These are phyloP conservation scores for Plantago elongata DNA, from an alignment of 257 asterid genomes.

Conservation along the genomic window DNA sequence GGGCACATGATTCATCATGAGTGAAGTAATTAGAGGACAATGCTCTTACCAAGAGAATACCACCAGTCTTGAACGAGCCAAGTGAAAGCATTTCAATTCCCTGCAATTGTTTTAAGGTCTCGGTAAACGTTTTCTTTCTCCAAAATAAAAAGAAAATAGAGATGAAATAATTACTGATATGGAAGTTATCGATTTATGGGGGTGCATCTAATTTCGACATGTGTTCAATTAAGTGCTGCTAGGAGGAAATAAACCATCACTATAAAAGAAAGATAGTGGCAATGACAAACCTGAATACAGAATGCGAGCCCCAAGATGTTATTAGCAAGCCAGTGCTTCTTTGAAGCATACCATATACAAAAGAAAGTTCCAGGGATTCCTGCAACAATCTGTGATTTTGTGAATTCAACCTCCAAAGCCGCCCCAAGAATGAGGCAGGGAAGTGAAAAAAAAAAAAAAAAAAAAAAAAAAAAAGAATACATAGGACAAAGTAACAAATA, in stretches of 20 bases:
- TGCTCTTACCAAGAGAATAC: constrained; percentile 81
- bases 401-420: constrained; percentile 90
- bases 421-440: constrained; percentile 7
- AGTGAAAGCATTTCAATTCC: constrained; percentile 98
- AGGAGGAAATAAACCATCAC: no score
- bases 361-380: constrained; percentile 93
- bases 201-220: no score
- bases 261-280: no score
- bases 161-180: no score
- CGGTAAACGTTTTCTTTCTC: no score
- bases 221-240: no score
- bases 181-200: no score
- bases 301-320: constrained; percentile 91
- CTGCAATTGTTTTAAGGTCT: constrained; percentile 29
- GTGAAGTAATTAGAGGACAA: constrained; percentile 19
- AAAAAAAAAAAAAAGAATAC: no score
- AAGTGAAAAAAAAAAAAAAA: no score
- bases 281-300: constrained; percentile 69
- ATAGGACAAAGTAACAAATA: no score
- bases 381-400: constrained; percentile 78
- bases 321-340: constrained; percentile 99
- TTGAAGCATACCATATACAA: constrained; percentile 89
- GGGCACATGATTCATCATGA: no score
- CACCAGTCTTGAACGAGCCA: constrained; percentile 98
- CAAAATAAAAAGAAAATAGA: no score